Conservation (phyloP, 768 basidiomycete species). For the Boletellus ananas region DNA sequence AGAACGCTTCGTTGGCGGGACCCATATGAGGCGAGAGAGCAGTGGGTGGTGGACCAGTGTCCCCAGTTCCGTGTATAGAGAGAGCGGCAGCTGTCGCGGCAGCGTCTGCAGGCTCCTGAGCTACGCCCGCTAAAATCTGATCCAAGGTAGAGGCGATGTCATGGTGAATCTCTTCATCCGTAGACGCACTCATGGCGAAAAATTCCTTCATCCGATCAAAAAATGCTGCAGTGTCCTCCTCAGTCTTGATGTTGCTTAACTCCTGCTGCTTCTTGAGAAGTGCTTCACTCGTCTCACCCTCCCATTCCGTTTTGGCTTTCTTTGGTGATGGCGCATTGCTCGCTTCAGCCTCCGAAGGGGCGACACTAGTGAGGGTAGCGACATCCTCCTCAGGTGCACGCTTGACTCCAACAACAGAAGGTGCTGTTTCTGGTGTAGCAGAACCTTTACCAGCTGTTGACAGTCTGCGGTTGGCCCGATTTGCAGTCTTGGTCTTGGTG, state of each 20-base stretch:
- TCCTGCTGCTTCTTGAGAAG: conserved; percentile 40
- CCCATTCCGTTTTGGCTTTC: conserved; percentile 69
- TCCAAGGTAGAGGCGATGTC: conserved; percentile 60
- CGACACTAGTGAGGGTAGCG: conserved; percentile 25
- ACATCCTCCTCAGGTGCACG: conserved; percentile 35
- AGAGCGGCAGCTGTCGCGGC: conserved; percentile 30
- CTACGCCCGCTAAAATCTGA: conserved; percentile 58
- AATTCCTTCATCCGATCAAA: conserved; percentile 62
- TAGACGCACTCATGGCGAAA: conserved; percentile 45
- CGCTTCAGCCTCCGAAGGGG: conserved; percentile 30
- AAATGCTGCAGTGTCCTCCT: conserved; percentile 62
- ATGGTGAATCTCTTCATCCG: conserved; percentile 38
- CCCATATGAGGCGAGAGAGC: conserved; percentile 34
- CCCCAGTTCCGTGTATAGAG: conserved; percentile 23
- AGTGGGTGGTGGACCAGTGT: conserved; percentile 30
- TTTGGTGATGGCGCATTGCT: conserved; percentile 66
- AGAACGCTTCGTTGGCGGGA: conserved; percentile 35
- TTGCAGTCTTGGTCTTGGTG: conserved; percentile 42
- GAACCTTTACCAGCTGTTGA: conserved; percentile 32
- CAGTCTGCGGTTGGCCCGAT: conserved; percentile 26
- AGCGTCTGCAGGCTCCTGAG: conserved; percentile 35
- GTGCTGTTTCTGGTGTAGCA: conserved; percentile 35
- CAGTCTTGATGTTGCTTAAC: conserved; percentile 51
- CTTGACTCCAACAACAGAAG: conserved; percentile 31
- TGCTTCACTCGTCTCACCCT: conserved; percentile 52